Percentiles rank a stretch among this genome's conserved stretches.
Conservation (phyloP, 495 filamentous ascomycete species). For the Usnea hakonensis region DNA sequence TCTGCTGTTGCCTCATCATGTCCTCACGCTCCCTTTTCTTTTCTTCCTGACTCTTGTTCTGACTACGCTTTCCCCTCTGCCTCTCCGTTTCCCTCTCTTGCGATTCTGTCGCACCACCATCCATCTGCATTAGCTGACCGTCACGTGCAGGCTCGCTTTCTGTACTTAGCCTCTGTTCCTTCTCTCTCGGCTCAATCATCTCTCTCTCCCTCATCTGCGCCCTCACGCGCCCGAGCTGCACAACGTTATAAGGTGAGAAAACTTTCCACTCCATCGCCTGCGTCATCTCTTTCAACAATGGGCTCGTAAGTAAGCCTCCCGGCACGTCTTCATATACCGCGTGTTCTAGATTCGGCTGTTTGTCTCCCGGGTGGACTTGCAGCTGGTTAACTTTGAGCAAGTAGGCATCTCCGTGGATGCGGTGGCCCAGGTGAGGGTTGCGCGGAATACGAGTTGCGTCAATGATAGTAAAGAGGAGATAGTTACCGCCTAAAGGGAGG, state of each 20-base stretch:
- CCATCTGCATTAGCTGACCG: too few relatives aligned
- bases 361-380: background rate
- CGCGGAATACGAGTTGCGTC: background rate
- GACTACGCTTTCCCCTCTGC: too few relatives aligned
- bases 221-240: background rate
- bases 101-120: too few relatives aligned
- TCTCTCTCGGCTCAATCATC: background rate
- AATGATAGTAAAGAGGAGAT: background rate
- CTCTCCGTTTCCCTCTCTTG: too few relatives aligned
- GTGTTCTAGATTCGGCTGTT: too few relatives aligned
- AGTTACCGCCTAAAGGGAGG: background rate
- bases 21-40: too few relatives aligned
- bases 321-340: background rate
- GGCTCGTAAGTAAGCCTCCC: background rate
- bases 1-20: too few relatives aligned
- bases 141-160: too few relatives aligned
- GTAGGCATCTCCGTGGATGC: background rate
- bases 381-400: background rate
- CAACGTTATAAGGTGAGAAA: background rate
- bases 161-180: too few relatives aligned
- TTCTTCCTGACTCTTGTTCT: too few relatives aligned
- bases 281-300: background rate
- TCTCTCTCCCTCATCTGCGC: background rate
- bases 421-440: background rate
- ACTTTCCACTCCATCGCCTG: background rate